Base-by-base conservation (phyloP, 192 early-diverging fungal genomes). In the Rhizophagus clarus region DNA sequence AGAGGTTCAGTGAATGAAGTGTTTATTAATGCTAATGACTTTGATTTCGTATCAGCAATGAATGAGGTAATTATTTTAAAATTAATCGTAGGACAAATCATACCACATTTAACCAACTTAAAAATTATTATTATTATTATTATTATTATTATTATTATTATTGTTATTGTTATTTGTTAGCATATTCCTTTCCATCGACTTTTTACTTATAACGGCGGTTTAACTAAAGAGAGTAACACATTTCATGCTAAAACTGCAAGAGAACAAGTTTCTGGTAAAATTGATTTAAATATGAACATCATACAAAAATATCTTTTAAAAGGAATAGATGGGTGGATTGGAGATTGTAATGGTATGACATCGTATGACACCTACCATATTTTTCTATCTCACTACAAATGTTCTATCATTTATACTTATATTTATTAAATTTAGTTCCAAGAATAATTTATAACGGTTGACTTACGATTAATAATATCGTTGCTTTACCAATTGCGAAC, bases 381-480 rank as follows among this genome's bases (percentile, higher is more conserved):
- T 66, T 66, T 5, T 40, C 37, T 6, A 40, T 7, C 0, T 40
- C 7, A 40, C 5, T 15, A 22, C 11, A 22, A 9, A 2, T 20
- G 22, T 24, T 70, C 14, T 42, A 37, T 37, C 37, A 45, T 2
- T 10, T 4, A 9, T 28, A 24, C 11, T 22, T 11, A 40, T n/a
- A 12, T 72, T 72, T 45, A 26, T 47, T 72, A 40, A 22, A 72
- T 72, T 22, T 47, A 72, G 70, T 47, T 45, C 70, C 70, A n/a
- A 72, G 47, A 20, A 22, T 26, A 22, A 8, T 72, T 45, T 9
- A 7, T n/a, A 17, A 26, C 7, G 5, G 40, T 24, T 37, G 28
- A 22, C 0, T 5, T 11, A 20, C 15, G 17, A 2, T 42, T 20
- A 29, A 37, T 24, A 37, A 72, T 2, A 72, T 72, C 20, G 2